A percentile compares a stretch with the other conserved stretches of the same genome.
phyloP scores from a whole-genome alignment of 169 alveolate genomes.

The Plasmodium malariae region DNA sequence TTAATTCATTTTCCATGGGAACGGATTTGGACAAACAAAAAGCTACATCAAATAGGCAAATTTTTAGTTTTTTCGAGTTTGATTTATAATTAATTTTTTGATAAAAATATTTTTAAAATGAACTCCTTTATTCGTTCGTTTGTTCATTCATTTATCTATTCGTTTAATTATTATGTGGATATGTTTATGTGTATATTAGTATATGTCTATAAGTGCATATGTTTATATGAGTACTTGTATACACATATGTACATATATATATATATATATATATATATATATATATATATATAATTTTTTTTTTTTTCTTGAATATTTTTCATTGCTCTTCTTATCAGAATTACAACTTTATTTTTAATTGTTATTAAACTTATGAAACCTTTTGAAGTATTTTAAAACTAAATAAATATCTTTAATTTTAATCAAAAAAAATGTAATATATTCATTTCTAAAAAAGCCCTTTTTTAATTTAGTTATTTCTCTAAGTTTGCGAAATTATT shows the following conservation, averaged over 20 bases:
- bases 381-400: slow-evolving; percentile 18
- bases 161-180: no score
- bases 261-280: not conserved
- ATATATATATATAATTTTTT: not conserved
- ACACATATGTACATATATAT: not conserved
- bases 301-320: not conserved
- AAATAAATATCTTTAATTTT: not conserved
- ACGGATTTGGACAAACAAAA: slow-evolving; percentile 50
- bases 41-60: slow-evolving; percentile 58
- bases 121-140: not conserved
- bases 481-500: not conserved
- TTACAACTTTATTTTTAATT: slow-evolving; percentile 23
- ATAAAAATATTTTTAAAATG: not conserved
- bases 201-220: no score
- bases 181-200: no score
- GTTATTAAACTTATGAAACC: slow-evolving; percentile 18
- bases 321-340: not conserved
- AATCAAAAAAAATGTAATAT: not conserved
- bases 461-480: not conserved
- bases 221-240: not conserved
- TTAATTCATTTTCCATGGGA: slow-evolving; percentile 66
- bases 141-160: not conserved
- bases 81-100: slow-evolving; percentile 31
- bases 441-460: not conserved
- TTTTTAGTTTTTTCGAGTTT: slow-evolving; percentile 66